These are phyloP conservation scores for Wilcoxina mikolae DNA, from an alignment of 495 filamentous ascomycete species.

Conservation along the genomic window DNA sequence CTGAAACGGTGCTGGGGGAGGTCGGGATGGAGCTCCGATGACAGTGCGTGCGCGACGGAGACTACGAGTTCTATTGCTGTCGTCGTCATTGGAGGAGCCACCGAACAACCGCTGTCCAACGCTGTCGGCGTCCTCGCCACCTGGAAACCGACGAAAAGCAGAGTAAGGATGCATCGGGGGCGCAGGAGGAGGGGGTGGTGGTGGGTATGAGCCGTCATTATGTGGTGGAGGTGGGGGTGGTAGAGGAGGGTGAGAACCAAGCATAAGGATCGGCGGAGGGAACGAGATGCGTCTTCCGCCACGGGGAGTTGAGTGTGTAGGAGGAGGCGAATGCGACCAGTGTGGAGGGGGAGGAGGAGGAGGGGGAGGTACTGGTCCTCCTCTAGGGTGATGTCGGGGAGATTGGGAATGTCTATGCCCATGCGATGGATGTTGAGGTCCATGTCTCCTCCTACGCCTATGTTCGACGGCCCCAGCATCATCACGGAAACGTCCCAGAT, in stretches of 20 bases:
- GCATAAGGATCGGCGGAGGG: neutral
- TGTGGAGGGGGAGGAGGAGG: conserved; percentile 1
- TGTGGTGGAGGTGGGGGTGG: neutral
- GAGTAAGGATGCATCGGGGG: conserved; percentile 12
- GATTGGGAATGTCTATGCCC: conserved; percentile 1
- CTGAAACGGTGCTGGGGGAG: neutral
- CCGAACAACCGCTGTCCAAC: neutral
- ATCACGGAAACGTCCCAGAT: neutral
- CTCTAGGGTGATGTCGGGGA: conserved; percentile 4
- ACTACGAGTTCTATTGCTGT: neutral
- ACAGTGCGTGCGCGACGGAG: neutral
- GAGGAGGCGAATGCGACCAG: neutral
- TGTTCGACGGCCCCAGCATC: neutral
- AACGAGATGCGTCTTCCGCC: neutral
- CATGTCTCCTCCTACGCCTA: neutral
- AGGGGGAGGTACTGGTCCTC: conserved; percentile 2
- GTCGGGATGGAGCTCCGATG: neutral
- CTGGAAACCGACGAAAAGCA: conserved; percentile 7
- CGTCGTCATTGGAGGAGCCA: neutral
- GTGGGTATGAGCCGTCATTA: neutral
- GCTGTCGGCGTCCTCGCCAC: neutral
- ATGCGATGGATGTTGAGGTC: neutral
- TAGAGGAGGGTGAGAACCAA: neutral
- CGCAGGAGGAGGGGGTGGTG: neutral
- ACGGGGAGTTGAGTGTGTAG: neutral